These are phyloP conservation scores for Penicillium turbatum DNA, from an alignment of 495 filamentous ascomycete genomes.

Conservation along the genomic window DNA sequence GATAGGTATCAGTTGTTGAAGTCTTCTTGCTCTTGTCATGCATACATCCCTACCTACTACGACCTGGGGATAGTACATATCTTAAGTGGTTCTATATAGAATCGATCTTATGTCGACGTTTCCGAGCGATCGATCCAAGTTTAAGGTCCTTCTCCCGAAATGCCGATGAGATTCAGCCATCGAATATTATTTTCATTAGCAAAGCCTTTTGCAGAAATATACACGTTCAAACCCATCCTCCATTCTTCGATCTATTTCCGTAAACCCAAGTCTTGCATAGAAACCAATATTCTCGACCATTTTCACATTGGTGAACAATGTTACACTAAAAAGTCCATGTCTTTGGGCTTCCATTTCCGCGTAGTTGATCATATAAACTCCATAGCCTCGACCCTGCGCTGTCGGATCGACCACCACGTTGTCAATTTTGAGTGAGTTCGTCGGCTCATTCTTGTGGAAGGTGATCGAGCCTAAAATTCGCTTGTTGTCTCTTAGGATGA, in stretches of 20 bases:
- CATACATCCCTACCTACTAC: no score
- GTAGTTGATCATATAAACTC: slow-evolving; percentile 22
- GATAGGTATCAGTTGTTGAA: no score
- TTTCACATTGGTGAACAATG: slow-evolving; percentile 35
- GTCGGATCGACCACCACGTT: slow-evolving; percentile 32
- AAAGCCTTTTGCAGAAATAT: slow-evolving; percentile 24
- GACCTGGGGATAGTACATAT: no score
- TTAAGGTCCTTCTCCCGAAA: no score
- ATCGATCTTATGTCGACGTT: no score
- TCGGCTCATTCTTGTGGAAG: neutral
- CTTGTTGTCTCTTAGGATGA: slow-evolving; percentile 9
- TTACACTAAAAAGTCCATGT: slow-evolving; percentile 10
- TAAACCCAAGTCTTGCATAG: slow-evolving; percentile 34
- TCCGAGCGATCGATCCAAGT: no score
- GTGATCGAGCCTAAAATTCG: slow-evolving; percentile 17
- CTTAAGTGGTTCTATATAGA: no score
- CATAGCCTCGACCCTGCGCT: slow-evolving; percentile 31
- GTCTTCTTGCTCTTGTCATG: no score
- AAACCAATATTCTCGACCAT: slow-evolving; percentile 36
- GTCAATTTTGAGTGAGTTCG: slow-evolving; percentile 20
- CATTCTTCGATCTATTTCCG: slow-evolving; percentile 22
- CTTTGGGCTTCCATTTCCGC: slow-evolving; percentile 12
- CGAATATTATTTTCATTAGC: no score
- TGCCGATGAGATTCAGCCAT: no score
- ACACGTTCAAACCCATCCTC: slow-evolving; percentile 34